phyloP scores from a whole-genome alignment of 345 rosid species.

The Gossypium raimondii region DNA sequence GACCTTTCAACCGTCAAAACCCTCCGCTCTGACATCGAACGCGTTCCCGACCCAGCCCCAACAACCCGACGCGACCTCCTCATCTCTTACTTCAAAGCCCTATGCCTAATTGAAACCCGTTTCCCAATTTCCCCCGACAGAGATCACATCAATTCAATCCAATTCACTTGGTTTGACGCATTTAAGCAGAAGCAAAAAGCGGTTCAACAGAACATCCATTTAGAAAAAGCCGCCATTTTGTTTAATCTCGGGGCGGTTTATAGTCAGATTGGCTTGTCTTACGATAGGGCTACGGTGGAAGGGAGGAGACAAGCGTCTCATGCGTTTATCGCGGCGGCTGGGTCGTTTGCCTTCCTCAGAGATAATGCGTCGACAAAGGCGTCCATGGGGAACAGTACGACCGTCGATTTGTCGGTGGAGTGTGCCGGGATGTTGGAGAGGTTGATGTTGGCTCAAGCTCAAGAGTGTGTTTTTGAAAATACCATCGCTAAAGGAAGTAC shows the following conservation, averaged over 20 bases:
- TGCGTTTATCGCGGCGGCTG: conserved; percentile 83
- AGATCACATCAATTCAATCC: conserved; percentile 73
- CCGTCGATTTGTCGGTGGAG: conserved; percentile 81
- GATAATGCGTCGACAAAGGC: conserved; percentile 82
- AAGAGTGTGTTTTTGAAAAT: conserved; percentile 95
- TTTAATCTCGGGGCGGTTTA: conserved; percentile 81
- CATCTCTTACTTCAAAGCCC: conserved; percentile 63
- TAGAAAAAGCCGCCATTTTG: conserved; percentile 88
- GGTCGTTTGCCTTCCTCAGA: conserved; percentile 67
- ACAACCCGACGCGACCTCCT: conserved; percentile 79
- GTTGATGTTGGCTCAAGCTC: conserved; percentile 94
- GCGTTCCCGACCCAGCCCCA: conserved; percentile 67
- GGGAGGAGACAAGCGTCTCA: conserved; percentile 87
- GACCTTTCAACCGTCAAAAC: conserved; percentile 71
- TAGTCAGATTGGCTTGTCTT: conserved; percentile 82
- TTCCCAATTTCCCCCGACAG: conserved; percentile 89
- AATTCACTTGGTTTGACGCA: conserved; percentile 85
- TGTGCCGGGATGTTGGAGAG: conserved; percentile 92
- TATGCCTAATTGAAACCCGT: conserved; percentile 82
- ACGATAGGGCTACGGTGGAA: conserved; percentile 74
- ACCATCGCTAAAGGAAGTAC: conserved; percentile 95
- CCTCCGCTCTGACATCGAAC: conserved; percentile 80
- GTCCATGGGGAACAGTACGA: conserved; percentile 60
- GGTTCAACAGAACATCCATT: conserved; percentile 80
- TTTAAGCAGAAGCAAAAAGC: conserved; percentile 84